Evolutionary conservation across 805 yeast genomes (phyloP), one percentile per base, ranked within the genome.

Genomic region (Jamesozyma piceae): DNA sequence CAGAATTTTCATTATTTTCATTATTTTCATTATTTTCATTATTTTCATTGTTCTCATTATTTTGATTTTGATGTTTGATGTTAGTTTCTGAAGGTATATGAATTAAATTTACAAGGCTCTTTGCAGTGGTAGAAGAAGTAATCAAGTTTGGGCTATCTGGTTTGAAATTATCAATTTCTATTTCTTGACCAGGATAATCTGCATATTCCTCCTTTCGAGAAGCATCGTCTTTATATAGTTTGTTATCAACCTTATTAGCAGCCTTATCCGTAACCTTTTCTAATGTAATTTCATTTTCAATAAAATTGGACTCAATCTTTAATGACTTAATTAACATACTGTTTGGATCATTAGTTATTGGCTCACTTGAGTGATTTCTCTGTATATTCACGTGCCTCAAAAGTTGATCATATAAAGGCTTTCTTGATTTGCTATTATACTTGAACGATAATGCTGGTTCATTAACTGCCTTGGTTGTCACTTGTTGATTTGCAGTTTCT

Each of bases 401-500:
- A 17, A 83, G 57, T 54, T 83, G 92, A 8, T 74, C 78, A 49
- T 67, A 70, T 3, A 83, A 55, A 2, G 77, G 66, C 26, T 58
- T 53, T 2, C 49, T 53, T 3, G 53, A 48, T 18, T 44, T 52
- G 20, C 73, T 71, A 56, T 84, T 83, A 53, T 74, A 88, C 33
- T 69, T 62, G 64, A 90, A 86, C 2, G 89, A 79, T 33, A 78
- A 58, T 0, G 97, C 85, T 0, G 97, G 95, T 51, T 87, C 95
- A 33, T 72, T 62, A 6, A 69, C 67, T 2, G 96, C 78, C 18
- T 68, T 69, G 1, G 97, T 85, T 1, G 96, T 81, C 2, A 92
- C 74, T 5, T 66, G 66, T 35, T 79, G 86, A 38, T 69, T 67
- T 15, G 69, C 52, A 41, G 67, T 59, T 58, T 89, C 96, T 51